A percentile compares a stretch with the other conserved stretches of the same genome.
Evolutionary conservation across 176 grass and related monocot species (phyloP).

Genomic region (Eragrostis nindensis): DNA sequence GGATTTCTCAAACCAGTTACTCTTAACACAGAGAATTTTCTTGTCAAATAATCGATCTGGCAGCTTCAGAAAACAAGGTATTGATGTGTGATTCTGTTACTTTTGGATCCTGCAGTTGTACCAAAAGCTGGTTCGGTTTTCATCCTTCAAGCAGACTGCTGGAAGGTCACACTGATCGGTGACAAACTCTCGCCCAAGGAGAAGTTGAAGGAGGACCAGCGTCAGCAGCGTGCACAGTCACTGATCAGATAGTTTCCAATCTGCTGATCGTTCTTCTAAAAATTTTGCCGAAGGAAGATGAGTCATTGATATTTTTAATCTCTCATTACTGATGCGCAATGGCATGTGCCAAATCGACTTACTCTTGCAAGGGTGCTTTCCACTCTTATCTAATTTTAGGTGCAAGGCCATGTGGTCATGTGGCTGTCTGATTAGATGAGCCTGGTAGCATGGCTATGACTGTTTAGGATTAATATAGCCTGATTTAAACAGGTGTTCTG

Average conservation of each 20-base stretch:
- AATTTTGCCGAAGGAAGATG: too few relatives aligned
- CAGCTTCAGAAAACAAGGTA: background rate
- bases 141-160: conserved; percentile 78
- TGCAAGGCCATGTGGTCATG: background rate
- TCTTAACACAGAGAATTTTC: background rate
- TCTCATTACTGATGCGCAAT: background rate
- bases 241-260: conserved; percentile 47
- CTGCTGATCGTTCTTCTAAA: too few relatives aligned
- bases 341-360: background rate
- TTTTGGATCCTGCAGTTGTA: conserved; percentile 65
- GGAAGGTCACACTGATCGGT: conserved; percentile 73
- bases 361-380: background rate
- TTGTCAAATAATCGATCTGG: background rate
- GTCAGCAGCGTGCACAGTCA: conserved; percentile 42
- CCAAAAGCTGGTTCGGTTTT: conserved; percentile 88
- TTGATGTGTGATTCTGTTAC: background rate
- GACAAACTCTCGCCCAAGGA: conserved; percentile 71
- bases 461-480: background rate
- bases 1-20: background rate
- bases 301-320: background rate
- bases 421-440: background rate
- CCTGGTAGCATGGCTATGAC: background rate
- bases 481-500: background rate
- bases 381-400: background rate
- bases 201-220: conserved; percentile 48